phyloP scores from a whole-genome alignment of 495 filamentous ascomycete genomes.

The Penicillium soppii region DNA sequence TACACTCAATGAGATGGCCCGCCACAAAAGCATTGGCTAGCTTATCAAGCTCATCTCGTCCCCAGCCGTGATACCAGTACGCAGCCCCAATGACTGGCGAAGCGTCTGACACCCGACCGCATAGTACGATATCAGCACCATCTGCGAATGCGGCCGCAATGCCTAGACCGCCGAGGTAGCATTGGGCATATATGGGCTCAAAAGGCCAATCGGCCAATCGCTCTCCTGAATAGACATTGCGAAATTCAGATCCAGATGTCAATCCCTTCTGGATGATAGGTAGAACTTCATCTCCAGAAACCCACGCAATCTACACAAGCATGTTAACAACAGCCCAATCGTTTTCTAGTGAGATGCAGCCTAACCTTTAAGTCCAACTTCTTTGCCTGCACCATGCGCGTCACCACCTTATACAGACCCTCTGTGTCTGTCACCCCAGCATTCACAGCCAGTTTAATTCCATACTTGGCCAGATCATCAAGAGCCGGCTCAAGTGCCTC shows the following conservation, averaged over 20 bases:
- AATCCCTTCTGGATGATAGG: constrained; percentile 39
- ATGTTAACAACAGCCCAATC: neutral
- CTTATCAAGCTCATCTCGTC: constrained; percentile 41
- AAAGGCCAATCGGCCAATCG: constrained; percentile 48
- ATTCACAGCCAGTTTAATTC: constrained; percentile 59
- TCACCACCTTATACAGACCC: constrained; percentile 45
- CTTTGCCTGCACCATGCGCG: constrained; percentile 40
- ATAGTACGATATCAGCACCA: constrained; percentile 59
- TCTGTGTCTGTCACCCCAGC: constrained; percentile 54
- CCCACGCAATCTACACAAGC: constrained; percentile 39
- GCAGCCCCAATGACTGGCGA: constrained; percentile 52
- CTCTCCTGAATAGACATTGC: constrained; percentile 53
- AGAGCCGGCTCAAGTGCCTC: constrained; percentile 53
- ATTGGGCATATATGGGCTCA: constrained; percentile 54
- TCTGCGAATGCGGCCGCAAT: constrained; percentile 48
- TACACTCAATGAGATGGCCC: constrained; percentile 58
- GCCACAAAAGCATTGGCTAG: constrained; percentile 53
- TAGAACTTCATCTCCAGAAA: constrained; percentile 54
- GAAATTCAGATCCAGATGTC: constrained; percentile 37
- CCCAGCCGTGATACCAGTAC: constrained; percentile 49
- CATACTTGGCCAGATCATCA: constrained; percentile 46
- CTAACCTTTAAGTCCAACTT: constrained; percentile 44
- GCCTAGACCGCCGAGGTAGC: constrained; percentile 52
- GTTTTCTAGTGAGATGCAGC: neutral
- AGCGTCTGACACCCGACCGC: constrained; percentile 56